phyloP scores from a whole-genome alignment of 345 rosid species.

The Hibiscus syriacus region DNA sequence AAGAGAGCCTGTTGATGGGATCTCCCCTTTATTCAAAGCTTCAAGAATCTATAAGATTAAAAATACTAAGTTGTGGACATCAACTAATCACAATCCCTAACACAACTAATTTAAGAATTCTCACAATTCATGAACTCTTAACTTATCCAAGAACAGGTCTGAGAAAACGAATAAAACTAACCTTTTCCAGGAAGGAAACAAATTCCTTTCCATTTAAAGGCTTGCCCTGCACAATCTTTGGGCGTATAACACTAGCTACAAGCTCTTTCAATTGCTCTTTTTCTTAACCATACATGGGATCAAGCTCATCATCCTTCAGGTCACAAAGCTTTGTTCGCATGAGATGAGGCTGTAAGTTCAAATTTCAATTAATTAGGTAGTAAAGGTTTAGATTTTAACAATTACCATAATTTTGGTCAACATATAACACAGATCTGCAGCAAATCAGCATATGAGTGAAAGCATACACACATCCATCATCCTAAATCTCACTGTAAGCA shows the following conservation, averaged over 20 bases:
- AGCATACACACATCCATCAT: constrained; percentile 6
- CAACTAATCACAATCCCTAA: background rate
- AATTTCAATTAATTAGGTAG: constrained; percentile 24
- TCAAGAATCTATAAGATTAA: constrained; percentile 70
- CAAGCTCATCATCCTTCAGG: constrained; percentile 86
- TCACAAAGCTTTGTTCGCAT: constrained; percentile 96
- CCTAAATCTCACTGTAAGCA: background rate
- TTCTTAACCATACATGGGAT: constrained; percentile 64
- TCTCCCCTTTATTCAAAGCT: constrained; percentile 97
- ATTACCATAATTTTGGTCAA: background rate
- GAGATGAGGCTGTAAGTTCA: constrained; percentile 69
- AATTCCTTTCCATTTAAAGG: constrained; percentile 83
- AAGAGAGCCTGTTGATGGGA: constrained; percentile 97
- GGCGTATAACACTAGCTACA: constrained; percentile 68
- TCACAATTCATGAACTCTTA: background rate
- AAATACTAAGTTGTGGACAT: background rate
- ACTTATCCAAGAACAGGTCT: background rate
- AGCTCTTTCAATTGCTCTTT: constrained; percentile 76
- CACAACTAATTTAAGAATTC: background rate
- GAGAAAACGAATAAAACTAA: no score
- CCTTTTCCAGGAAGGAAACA: constrained; percentile 89
- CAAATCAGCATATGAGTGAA: background rate
- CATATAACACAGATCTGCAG: background rate
- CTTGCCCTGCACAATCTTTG: constrained; percentile 95
- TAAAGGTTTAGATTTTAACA: constrained; percentile 13